Base-by-base conservation (phyloP, 2,329 filamentous ascomycete genomes). In the Massarina eburnea region DNA sequence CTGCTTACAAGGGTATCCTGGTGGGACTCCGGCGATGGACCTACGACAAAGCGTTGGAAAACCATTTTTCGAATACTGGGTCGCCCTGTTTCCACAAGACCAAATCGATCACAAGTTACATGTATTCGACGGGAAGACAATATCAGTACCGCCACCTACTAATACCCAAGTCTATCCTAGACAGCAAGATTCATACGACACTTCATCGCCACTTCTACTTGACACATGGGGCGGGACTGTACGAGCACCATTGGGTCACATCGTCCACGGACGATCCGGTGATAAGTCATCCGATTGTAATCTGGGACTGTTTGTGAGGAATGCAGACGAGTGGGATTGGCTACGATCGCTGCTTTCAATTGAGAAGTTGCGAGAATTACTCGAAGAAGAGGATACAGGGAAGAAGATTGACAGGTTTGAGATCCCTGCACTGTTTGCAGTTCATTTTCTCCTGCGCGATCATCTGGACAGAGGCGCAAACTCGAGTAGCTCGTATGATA, bases 301-400 rank as follows among this genome's bases (percentile, higher is more conserved):
- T 32, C 52, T 52, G 36, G 62, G 61, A 8, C 50, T 62, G 39
- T 59, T 52, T 30, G 59, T 62, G 1, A 48, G 58, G 8, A 32
- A 60, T 30, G 52, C 55, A 17, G 59, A 62, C 29, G 59, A 62
- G 36, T 64, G 55, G 52, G 59, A 61, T 20, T 64, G 59, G 58
- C 43, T 62, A 22, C 40, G 60, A 12, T 51, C 51, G 1, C 39
- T 61, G 8, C 43, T 64, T 18, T 56, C 55, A 8, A 43, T 29
- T n/a, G 74, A 17, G 68, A 70, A 8, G 69, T 72, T 40, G 79
- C 77, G 50, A 65, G 78, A 36, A 14, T 36, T 36, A 14, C 68
- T 79, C 1, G 79, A 79, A 1, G 63, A 73, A 8, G 76, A 79
- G 46, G 77, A 72, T 68, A 55, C 69, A 8, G 67, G 57, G 12